phyloP scores from a whole-genome alignment of 108 stramenopile species.

The Hondaea fermentalgiana region DNA sequence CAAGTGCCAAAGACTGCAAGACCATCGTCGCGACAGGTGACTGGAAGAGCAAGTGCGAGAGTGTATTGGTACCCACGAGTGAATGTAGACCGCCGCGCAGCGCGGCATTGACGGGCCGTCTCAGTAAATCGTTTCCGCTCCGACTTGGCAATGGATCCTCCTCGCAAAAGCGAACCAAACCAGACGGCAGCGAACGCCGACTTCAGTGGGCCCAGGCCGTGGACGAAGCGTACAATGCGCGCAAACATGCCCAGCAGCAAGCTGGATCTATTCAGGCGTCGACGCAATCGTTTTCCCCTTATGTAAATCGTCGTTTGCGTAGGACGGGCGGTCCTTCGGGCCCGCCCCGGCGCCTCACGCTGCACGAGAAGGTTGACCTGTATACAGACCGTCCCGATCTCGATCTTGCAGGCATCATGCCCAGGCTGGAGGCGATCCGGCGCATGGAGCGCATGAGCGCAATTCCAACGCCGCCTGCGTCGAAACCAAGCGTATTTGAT shows the following conservation, averaged over 20 bases:
- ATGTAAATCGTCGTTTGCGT: neutral
- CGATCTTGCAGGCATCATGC: neutral
- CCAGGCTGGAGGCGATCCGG: neutral
- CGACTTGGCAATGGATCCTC: neutral
- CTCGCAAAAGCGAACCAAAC: neutral
- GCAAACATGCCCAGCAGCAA: no score
- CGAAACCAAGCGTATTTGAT: neutral
- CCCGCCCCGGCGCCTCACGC: neutral
- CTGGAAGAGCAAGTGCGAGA: neutral
- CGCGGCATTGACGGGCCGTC: neutral
- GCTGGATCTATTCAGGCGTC: neutral
- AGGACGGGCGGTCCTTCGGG: neutral
- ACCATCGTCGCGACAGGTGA: neutral
- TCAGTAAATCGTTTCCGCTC: neutral
- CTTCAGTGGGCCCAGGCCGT: neutral
- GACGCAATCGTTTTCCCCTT: neutral
- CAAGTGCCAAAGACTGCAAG: no score
- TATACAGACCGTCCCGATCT: neutral
- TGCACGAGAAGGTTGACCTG: neutral
- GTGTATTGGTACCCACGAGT: neutral
- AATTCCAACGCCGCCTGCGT: neutral
- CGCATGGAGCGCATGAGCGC: neutral
- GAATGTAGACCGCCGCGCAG: neutral
- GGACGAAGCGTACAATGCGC: neutral
- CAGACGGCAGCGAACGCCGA: neutral